These are phyloP conservation scores for Ottelia alismoides DNA, from an alignment of 106 monocot species.

Conservation along the genomic window DNA sequence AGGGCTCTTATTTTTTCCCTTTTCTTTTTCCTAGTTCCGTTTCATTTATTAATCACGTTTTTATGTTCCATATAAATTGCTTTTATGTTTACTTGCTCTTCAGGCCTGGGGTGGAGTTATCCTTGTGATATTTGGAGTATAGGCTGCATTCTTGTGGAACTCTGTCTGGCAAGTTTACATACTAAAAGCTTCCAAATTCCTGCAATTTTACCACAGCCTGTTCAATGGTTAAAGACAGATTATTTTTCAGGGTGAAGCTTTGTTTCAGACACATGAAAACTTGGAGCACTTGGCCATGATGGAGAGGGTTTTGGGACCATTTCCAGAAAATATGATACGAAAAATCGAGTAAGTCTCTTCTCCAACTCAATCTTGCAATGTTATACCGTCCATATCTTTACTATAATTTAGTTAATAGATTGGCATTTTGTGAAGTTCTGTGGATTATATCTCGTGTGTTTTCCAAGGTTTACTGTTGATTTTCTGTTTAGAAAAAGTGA, in stretches of 20 bases:
- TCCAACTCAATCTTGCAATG: not conserved
- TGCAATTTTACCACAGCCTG: too few species aligned
- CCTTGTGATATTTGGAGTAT: constrained; percentile 96
- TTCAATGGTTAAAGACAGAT: too few species aligned
- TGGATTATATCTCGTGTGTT: too few species aligned
- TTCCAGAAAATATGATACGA: constrained; percentile 67
- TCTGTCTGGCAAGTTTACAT: constrained; percentile 56
- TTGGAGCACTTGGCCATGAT: constrained; percentile 97
- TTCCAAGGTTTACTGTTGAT: too few species aligned
- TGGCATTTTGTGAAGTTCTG: too few species aligned
- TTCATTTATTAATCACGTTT: too few species aligned
- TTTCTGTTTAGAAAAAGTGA: too few species aligned
- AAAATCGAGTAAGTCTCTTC: constrained; percentile 45
- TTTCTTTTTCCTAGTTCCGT: too few species aligned
- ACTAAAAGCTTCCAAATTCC: too few species aligned
- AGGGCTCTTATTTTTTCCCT: too few species aligned
- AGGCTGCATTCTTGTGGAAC: constrained; percentile 88
- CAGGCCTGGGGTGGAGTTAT: constrained; percentile 91
- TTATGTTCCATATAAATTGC: too few species aligned
- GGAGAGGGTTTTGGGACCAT: constrained; percentile 88
- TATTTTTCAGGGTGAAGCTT: constrained; percentile 70
- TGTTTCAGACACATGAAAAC: constrained; percentile 97
- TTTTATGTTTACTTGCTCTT: too few species aligned
- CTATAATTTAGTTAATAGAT: constrained; percentile 25
- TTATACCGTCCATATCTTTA: not conserved